A percentile compares a stretch with the other conserved stretches of the same genome.
Conservation (phyloP, 2,329 filamentous ascomycete genomes). For the Chrysosphaeria jannelii region DNA sequence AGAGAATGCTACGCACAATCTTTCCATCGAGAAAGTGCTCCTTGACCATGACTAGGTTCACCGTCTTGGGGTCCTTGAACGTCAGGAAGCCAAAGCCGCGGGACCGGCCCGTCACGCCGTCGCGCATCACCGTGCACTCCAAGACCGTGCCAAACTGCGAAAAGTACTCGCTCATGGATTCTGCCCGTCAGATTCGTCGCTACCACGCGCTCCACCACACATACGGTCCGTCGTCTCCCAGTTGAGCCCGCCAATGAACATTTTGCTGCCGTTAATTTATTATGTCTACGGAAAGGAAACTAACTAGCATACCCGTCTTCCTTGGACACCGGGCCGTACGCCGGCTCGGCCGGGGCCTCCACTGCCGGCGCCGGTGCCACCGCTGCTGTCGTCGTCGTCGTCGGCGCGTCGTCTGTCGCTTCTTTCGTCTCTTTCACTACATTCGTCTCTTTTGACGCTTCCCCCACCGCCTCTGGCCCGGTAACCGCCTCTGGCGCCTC, state of each 20-base stretch:
- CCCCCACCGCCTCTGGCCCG: too few species aligned
- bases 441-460: too few species aligned
- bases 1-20: slow-evolving; percentile 36
- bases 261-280: too few species aligned
- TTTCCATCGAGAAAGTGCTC: slow-evolving; percentile 96
- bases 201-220: neutral
- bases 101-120: slow-evolving; percentile 75
- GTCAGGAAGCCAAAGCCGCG: slow-evolving; percentile 93
- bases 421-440: too few species aligned
- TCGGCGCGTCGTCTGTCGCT: too few species aligned
- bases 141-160: slow-evolving; percentile 91
- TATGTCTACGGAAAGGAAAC: too few species aligned
- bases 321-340: too few species aligned
- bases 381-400: too few species aligned
- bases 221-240: slow-evolving; percentile 58
- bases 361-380: too few species aligned
- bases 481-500: too few species aligned
- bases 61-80: slow-evolving; percentile 89
- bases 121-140: slow-evolving; percentile 98
- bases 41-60: slow-evolving; percentile 99
- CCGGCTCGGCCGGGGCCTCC: too few species aligned
- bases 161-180: slow-evolving; percentile 91
- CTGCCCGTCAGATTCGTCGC: slow-evolving; percentile 15
- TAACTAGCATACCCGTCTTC: too few species aligned
- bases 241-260: slow-evolving; percentile 97